phyloP scores from a whole-genome alignment of 331 rosid genomes.

The Quercus lobata region DNA sequence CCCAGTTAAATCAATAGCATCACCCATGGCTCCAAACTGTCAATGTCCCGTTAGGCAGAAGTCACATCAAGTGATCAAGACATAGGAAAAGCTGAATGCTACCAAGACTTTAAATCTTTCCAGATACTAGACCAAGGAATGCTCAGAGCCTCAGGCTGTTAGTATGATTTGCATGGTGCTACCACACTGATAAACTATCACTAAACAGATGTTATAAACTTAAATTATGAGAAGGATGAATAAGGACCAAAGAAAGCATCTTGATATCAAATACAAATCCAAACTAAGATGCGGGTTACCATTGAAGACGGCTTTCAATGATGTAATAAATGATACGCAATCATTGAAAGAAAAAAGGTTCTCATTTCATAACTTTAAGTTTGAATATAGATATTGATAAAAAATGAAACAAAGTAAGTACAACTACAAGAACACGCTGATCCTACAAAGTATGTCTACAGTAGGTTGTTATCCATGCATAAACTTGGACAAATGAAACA shows the following conservation, averaged over 20 bases:
- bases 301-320: too few relatives aligned
- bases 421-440: background rate
- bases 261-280: too few relatives aligned
- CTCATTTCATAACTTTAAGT: background rate
- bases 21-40: constrained; percentile 62
- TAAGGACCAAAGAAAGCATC: too few relatives aligned
- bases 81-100: background rate
- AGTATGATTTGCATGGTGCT: background rate
- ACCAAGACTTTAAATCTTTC: background rate
- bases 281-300: too few relatives aligned
- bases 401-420: background rate
- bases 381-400: background rate
- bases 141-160: background rate
- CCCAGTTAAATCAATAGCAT: constrained; percentile 73
- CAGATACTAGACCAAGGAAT: background rate
- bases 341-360: background rate
- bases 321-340: too few relatives aligned
- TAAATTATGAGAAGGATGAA: too few relatives aligned
- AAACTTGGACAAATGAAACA: too few relatives aligned
- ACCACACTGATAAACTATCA: background rate
- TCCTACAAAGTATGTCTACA: too few relatives aligned
- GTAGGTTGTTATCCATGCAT: too few relatives aligned
- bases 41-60: constrained; percentile 13
- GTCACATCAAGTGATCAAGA: background rate
- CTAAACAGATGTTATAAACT: background rate